Evolutionary conservation across 371 early-diverging fungal genomes (phyloP).

Genomic region (Mucor lusitanicus): DNA sequence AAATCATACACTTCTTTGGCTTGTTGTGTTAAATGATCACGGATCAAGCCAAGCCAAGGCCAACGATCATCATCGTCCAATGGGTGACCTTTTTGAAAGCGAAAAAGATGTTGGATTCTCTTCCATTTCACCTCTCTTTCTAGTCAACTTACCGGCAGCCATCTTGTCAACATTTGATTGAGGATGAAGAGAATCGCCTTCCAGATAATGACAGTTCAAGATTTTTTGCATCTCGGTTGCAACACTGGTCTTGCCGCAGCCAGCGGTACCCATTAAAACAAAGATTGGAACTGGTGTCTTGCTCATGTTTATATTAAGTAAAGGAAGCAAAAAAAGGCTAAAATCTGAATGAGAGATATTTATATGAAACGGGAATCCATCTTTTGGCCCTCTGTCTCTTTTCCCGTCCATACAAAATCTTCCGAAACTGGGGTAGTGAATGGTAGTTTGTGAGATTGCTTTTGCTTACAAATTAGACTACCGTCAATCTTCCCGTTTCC

Average conservation of each 20-base stretch:
- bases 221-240: constrained; percentile 43
- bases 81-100: constrained; percentile 54
- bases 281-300: constrained; percentile 29
- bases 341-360: background rate
- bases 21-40: constrained; percentile 26
- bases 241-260: constrained; percentile 67
- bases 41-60: constrained; percentile 61
- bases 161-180: constrained; percentile 61
- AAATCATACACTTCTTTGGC: constrained; percentile 14
- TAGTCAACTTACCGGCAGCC: constrained; percentile 42
- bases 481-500: background rate
- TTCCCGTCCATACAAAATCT: background rate
- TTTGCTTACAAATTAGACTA: background rate
- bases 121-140: no score
- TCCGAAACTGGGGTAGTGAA: background rate
- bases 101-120: background rate
- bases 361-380: background rate
- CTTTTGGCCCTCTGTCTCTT: background rate
- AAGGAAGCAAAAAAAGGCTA: background rate
- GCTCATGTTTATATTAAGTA: background rate
- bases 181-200: constrained; percentile 68
- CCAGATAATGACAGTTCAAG: constrained; percentile 53
- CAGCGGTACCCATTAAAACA: constrained; percentile 64
- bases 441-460: background rate
- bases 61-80: constrained; percentile 68